Evolutionary conservation across 78 protist species (phyloP).

Genomic region (Tieghemostelium lacteum): DNA sequence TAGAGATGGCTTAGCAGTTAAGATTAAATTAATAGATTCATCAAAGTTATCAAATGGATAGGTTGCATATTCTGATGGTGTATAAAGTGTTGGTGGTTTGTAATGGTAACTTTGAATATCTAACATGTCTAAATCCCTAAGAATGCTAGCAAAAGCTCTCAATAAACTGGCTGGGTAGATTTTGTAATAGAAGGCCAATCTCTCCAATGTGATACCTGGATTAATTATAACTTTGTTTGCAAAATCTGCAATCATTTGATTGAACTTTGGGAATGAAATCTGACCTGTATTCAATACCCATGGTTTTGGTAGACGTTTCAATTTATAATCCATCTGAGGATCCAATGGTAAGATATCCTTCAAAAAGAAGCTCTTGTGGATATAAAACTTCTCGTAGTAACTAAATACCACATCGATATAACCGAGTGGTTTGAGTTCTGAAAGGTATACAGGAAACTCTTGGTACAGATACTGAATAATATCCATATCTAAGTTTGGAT

Average conservation of each 20-base stretch:
- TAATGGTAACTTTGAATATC: neutral
- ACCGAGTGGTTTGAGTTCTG: slow-evolving; percentile 1
- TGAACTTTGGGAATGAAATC: neutral
- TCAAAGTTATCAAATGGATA: neutral
- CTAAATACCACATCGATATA: slow-evolving; percentile 2
- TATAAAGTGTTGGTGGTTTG: slow-evolving; percentile 8
- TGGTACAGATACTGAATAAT: neutral
- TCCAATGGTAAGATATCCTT: neutral
- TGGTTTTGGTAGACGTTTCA: slow-evolving; percentile 2
- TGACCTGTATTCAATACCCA: neutral
- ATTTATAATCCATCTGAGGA: neutral
- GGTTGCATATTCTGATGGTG: neutral
- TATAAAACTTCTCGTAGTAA: neutral
- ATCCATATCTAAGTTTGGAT: neutral
- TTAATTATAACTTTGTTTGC: neutral
- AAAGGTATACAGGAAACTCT: neutral
- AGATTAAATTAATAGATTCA: neutral
- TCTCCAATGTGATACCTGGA: slow-evolving; percentile 19
- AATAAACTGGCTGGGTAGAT: neutral
- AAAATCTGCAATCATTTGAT: neutral
- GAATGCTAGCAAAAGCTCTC: neutral
- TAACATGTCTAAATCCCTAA: neutral
- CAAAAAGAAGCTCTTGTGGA: neutral
- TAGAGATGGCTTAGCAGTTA: neutral
- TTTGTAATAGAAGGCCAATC: neutral